These are phyloP conservation scores for Alternaria gansuensis DNA, from an alignment of 2,329 filamentous ascomycete genomes.

Conservation along the genomic window DNA sequence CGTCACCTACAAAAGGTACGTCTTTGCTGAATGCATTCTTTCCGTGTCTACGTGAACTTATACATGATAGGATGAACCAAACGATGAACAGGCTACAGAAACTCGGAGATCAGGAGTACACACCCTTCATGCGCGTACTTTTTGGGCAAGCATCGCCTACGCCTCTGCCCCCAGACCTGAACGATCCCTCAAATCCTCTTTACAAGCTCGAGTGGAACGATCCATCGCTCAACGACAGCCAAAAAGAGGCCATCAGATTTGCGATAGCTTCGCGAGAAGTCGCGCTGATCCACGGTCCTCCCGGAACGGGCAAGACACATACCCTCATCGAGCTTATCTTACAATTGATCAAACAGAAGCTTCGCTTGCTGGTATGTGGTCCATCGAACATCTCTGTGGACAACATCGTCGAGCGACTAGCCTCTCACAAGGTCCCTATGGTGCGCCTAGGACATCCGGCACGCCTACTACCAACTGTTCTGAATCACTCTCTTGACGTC, in stretches of 20 bases:
- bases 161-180: constrained; percentile 58
- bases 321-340: constrained; percentile 94
- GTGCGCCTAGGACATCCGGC: constrained; percentile 93
- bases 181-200: constrained; percentile 50
- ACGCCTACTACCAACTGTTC: constrained; percentile 83
- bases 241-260: constrained; percentile 75
- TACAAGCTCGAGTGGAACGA: constrained; percentile 64
- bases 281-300: constrained; percentile 91
- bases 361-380: constrained; percentile 88
- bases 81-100: constrained; percentile 69
- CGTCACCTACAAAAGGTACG: constrained; percentile 69
- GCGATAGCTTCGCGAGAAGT: constrained; percentile 83
- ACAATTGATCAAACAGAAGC: constrained; percentile 78
- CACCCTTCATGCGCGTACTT: constrained; percentile 66
- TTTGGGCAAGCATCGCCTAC: constrained; percentile 67
- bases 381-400: constrained; percentile 98
- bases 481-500: constrained; percentile 90
- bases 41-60: constrained; percentile 18
- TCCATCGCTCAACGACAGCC: constrained; percentile 66
- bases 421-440: constrained; percentile 84
- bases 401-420: constrained; percentile 93
- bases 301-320: constrained; percentile 96
- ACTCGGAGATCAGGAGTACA: constrained; percentile 64
- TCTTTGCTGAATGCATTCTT: constrained; percentile 25
- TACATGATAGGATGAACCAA: constrained; percentile 64